phyloP scores from a whole-genome alignment of 495 filamentous ascomycete species.

The Penicillium coffeae region DNA sequence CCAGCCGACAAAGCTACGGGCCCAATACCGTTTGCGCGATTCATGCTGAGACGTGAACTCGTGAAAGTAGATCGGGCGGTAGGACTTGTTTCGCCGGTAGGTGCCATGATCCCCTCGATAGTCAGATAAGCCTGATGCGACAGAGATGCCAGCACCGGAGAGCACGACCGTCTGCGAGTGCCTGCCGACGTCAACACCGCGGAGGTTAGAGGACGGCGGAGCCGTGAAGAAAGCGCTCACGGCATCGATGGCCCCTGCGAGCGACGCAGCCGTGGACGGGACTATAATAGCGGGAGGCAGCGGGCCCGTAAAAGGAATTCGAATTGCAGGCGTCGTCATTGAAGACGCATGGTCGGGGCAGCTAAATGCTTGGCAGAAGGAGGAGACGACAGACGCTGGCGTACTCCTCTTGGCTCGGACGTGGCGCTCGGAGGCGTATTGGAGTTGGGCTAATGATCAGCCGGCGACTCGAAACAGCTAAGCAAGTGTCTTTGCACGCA shows the following conservation, averaged over 20 bases:
- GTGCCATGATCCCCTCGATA: slow-evolving; percentile 89
- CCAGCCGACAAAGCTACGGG: slow-evolving; percentile 91
- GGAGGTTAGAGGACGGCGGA: slow-evolving; percentile 43
- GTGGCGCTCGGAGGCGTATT: background rate
- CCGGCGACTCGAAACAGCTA: background rate
- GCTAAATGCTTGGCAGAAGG: background rate
- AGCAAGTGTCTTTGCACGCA: too few relatives aligned
- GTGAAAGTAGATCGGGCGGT: slow-evolving; percentile 88
- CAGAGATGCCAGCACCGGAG: slow-evolving; percentile 89
- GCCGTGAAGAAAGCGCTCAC: slow-evolving; percentile 69
- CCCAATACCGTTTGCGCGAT: slow-evolving; percentile 93
- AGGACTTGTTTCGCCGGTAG: slow-evolving; percentile 83
- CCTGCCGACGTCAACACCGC: slow-evolving; percentile 44
- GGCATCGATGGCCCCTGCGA: slow-evolving; percentile 71
- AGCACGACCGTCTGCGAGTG: slow-evolving; percentile 67
- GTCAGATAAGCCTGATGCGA: slow-evolving; percentile 88
- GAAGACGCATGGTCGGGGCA: background rate
- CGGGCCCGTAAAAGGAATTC: slow-evolving; percentile 86
- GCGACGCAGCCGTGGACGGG: slow-evolving; percentile 63
- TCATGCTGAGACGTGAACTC: slow-evolving; percentile 83
- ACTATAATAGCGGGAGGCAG: slow-evolving; percentile 75
- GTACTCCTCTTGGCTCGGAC: slow-evolving; percentile 9
- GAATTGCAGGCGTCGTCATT: slow-evolving; percentile 68
- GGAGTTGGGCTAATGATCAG: background rate
- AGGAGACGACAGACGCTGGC: background rate